Base-by-base conservation (phyloP, 1,284 basidiomycete genomes). In the Cryptococcus hybrid region DNA sequence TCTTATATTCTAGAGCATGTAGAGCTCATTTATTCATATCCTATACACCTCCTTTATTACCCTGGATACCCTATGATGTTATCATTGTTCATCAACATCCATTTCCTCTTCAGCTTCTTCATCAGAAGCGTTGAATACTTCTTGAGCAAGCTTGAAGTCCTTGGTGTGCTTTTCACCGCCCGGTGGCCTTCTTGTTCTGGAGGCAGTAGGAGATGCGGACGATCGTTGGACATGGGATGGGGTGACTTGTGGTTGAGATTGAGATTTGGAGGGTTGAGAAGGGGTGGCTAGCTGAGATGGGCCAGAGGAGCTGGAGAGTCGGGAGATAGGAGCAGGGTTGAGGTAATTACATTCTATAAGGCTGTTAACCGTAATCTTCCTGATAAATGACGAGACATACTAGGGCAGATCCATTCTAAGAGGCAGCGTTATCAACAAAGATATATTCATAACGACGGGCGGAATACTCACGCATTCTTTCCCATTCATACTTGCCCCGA, bases 401-500 rank as follows among this genome's bases (percentile, higher is more conserved):
- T 58, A 18, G 76, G 77, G 54, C 76, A 77, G 15, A 75, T 73
- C 74, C 76, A 77, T 64, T 76, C 76, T 76, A 61, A 24, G 7
- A 42, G 30, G 30, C 30, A 30, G 15, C 12, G 38, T 36, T 39
- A 37, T 62, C 57, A 58, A 58, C 50, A 45, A 7, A 36, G 15
- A 34, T 37, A 24, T 38, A 12, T 47, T 6, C 11, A 6, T 15
- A 15, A 37, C 30, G 30, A 30, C 3, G 4, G 3, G 7, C n/a
- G 18, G 4, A 6, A 0, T 3, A 86, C 92, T 78, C 69, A 96
- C 94, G 91, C 53, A 91, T 85, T 61, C 91, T 87, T 68, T 92
- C 88, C 85, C 90, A 96, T 75, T 90, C 84, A 59, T 85, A 87
- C 74, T 92, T 74, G 61, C 70, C 89, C 89, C 88, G 3, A 95